Conservation (phyloP, 2,329 filamentous ascomycete genomes). For the Cytospora piceicola region DNA sequence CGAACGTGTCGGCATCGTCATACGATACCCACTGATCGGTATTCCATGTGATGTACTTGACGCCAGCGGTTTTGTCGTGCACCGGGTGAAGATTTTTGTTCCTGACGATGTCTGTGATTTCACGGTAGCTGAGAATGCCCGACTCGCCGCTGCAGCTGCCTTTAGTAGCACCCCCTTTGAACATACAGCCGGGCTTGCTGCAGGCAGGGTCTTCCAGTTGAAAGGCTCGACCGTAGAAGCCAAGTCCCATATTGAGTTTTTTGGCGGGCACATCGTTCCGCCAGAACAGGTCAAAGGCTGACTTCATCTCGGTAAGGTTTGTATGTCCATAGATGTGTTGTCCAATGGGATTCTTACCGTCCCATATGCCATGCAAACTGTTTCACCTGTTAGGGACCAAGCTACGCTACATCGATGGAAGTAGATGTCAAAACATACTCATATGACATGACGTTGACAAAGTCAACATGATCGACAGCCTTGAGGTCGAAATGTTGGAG, state of each 20-base stretch:
- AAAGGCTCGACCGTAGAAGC: slow-evolving; percentile 45
- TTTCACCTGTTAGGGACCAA: too few relatives aligned
- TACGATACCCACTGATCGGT: slow-evolving; percentile 44
- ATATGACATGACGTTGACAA: slow-evolving; percentile 44
- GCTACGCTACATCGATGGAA: too few relatives aligned
- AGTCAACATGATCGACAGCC: slow-evolving; percentile 34
- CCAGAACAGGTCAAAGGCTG: slow-evolving; percentile 48
- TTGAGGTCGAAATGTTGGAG: slow-evolving; percentile 33
- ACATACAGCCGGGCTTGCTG: slow-evolving; percentile 32
- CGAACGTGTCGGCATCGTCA: slow-evolving; percentile 41
- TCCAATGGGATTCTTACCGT: slow-evolving; percentile 36
- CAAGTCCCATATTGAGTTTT: slow-evolving; percentile 47
- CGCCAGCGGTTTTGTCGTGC: slow-evolving; percentile 23
- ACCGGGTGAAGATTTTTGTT: slow-evolving; percentile 30
- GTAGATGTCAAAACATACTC: slow-evolving; percentile 30
- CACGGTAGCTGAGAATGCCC: slow-evolving; percentile 16
- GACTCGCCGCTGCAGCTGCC: slow-evolving; percentile 28
- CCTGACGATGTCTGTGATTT: slow-evolving; percentile 20
- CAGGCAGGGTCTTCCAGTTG: slow-evolving; percentile 31
- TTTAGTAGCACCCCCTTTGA: slow-evolving; percentile 26
- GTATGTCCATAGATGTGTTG: slow-evolving; percentile 43
- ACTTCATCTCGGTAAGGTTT: slow-evolving; percentile 48
- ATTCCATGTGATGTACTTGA: slow-evolving; percentile 16
- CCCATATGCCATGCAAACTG: slow-evolving; percentile 39
- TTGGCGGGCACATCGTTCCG: slow-evolving; percentile 43